Percentiles rank a stretch among this genome's conserved stretches.
Evolutionary conservation across 2,329 filamentous ascomycete genomes (phyloP).

Genomic region (Sporothrix schenckii): DNA sequence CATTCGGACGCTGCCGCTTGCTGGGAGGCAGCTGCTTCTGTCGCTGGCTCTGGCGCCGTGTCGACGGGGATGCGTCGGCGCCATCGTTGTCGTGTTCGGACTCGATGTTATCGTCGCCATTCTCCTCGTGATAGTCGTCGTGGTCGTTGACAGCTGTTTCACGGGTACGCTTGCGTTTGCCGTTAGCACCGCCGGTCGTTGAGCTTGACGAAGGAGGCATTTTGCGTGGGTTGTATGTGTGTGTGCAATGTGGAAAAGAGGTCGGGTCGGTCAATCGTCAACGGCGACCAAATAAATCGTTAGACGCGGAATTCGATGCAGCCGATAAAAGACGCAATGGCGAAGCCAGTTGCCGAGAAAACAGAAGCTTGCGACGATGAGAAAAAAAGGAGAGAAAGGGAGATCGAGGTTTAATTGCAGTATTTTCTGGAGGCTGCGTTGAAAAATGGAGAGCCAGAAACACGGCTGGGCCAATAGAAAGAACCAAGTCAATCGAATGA

Average conservation of each 20-base stretch:
- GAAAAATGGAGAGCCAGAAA: slow-evolving; percentile 3
- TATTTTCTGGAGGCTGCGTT: slow-evolving; percentile 14
- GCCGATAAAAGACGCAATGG: background rate
- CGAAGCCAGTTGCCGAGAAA: background rate
- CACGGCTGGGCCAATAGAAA: background rate
- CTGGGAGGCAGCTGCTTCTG: slow-evolving; percentile 57
- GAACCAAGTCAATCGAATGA: slow-evolving; percentile 21
- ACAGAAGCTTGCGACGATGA: background rate
- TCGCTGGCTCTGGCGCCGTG: slow-evolving; percentile 14
- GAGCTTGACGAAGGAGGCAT: slow-evolving; percentile 26
- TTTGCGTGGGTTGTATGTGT: background rate
- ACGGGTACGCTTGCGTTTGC: slow-evolving; percentile 35
- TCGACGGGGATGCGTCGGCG: slow-evolving; percentile 2
- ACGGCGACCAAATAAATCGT: slow-evolving; percentile 1
- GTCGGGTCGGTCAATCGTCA: background rate
- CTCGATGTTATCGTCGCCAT: background rate
- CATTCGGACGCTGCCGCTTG: slow-evolving; percentile 76
- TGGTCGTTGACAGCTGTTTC: background rate
- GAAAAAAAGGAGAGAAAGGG: slow-evolving; percentile 16
- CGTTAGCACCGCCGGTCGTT: slow-evolving; percentile 26
- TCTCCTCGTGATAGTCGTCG: slow-evolving; percentile 19
- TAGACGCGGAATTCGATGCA: background rate
- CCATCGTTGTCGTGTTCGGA: slow-evolving; percentile 16
- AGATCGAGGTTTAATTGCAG: slow-evolving; percentile 12
- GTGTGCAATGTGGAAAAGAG: background rate